Conservation (phyloP, 768 basidiomycete species). For the Calvatia gigantea region DNA sequence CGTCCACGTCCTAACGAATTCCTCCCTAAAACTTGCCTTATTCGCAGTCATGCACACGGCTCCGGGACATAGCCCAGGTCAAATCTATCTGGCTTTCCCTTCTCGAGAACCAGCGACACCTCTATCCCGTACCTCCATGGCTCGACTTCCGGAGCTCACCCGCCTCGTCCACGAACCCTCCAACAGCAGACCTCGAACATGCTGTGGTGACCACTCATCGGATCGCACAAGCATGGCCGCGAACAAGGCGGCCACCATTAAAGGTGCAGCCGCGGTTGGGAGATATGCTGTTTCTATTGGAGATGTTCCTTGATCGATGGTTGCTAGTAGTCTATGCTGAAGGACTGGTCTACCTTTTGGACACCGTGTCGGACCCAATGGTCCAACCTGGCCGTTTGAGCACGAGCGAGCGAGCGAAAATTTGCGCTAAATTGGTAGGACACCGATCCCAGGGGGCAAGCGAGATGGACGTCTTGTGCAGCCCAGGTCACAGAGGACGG, state of each 20-base stretch:
- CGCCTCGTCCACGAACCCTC: neutral
- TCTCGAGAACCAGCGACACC: neutral
- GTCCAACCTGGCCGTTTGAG: constrained; percentile 9
- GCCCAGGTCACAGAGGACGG: constrained; percentile 1
- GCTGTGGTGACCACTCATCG: constrained; percentile 7
- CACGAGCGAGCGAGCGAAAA: neutral
- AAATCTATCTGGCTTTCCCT: constrained; percentile 1
- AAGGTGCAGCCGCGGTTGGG: constrained; percentile 1
- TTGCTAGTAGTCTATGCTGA: constrained; percentile 41
- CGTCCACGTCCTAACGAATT: neutral
- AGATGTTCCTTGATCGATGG: constrained; percentile 45
- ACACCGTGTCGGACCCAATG: constrained; percentile 19
- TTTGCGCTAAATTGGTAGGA: constrained; percentile 14
- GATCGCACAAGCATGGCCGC: constrained; percentile 5
- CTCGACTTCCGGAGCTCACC: neutral
- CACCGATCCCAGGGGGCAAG: neutral
- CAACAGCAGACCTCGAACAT: neutral
- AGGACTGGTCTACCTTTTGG: constrained; percentile 40
- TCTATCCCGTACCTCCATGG: neutral
- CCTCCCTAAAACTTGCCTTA: neutral
- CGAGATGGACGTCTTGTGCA: neutral
- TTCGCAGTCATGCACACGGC: constrained; percentile 1
- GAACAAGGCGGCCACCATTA: neutral
- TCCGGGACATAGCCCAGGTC: constrained; percentile 5
- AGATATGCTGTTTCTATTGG: constrained; percentile 29